Conservation (phyloP, 2,329 filamentous ascomycete species). For the Teratosphaeriaceae sp. region DNA sequence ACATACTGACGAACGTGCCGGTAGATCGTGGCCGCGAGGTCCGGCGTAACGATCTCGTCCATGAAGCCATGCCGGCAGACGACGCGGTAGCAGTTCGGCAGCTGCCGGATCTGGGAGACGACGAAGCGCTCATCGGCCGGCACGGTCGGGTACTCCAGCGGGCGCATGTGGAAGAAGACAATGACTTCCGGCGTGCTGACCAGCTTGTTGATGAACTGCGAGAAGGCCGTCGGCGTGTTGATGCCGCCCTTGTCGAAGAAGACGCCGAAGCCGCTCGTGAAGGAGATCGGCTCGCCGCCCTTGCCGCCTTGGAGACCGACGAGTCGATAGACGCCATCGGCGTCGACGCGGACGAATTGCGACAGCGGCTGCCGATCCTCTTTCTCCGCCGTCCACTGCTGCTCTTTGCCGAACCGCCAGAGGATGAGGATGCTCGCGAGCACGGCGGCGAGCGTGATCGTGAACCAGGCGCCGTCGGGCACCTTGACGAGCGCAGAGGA, state of each 20-base stretch:
- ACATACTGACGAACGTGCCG: conserved; percentile 46
- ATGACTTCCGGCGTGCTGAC: conserved; percentile 59
- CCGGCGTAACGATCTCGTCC: conserved; percentile 61
- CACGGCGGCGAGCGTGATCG: conserved; percentile 56
- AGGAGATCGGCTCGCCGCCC: conserved; percentile 36
- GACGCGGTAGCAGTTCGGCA: conserved; percentile 59
- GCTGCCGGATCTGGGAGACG: conserved; percentile 40
- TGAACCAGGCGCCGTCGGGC: conserved; percentile 73
- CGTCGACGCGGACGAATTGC: conserved; percentile 34
- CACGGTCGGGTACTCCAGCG: conserved; percentile 52
- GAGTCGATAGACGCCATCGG: conserved; percentile 22
- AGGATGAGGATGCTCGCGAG: conserved; percentile 62
- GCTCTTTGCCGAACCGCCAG: conserved; percentile 74
- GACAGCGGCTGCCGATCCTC: conserved; percentile 51
- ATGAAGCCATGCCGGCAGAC: conserved; percentile 66
- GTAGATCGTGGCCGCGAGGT: conserved; percentile 55
- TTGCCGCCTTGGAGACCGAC: conserved; percentile 5
- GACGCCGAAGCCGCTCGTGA: conserved; percentile 53
- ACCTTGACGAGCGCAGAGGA: conserved; percentile 66
- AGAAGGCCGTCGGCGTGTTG: conserved; percentile 59
- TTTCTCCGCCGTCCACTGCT: conserved; percentile 66
- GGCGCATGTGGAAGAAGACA: conserved; percentile 69
- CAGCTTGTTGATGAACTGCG: conserved; percentile 67
- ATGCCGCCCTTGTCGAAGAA: conserved; percentile 74
- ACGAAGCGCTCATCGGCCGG: conserved; percentile 45